Base-by-base conservation (phyloP, 148 eudicot genomes). In the Simmondsia chinensis region DNA sequence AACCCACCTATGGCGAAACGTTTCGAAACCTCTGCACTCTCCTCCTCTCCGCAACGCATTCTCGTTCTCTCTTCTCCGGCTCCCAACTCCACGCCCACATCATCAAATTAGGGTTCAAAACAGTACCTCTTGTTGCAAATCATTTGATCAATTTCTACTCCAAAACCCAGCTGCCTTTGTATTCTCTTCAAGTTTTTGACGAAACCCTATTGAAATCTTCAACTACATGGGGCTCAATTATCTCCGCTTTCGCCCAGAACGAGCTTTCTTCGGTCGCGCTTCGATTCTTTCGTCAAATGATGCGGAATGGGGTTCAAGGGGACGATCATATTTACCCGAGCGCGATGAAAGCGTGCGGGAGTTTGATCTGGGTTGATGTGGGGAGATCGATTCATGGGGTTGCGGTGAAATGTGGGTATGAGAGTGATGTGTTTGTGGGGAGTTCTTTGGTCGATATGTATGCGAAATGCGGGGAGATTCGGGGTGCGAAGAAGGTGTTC, bases 381-480 rank as follows among this genome's bases (percentile, higher is more conserved):
- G 94, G 83, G 12, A 39, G 50, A 14, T 65, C 76, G 26, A 13
- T 83, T 27, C 97, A 83, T 62, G 77, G 87, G 41, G 30, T 88
- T 35, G 75, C 68, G 12, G n/a, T 73, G 33, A 78, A 66, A 40
- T 71, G 44, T 56, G 86, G 94, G 62, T 88, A 55, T 54, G 73
- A 48, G 22, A 10, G 1, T 20, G 78, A 88, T 69, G 68, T 88
- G 62, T 80, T 67, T 54, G 91, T 77, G 29, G 97, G 75, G 32
- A 88, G 94, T 46, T 77, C 91, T 11, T 52, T 78, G 30, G 82
- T 73, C 1, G 87, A 88, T 37, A 77, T 83, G 91, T 88, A 88
- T 52, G 73, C 75, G 0, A 88, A 88, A 65, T 88, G 91, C 33
- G 83, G 76, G 20, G 59, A 37, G 20, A 57, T 80, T 16, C 8